Conservation (phyloP, 1,139 yeast genomes). For the Hyphopichia burtonii region DNA sequence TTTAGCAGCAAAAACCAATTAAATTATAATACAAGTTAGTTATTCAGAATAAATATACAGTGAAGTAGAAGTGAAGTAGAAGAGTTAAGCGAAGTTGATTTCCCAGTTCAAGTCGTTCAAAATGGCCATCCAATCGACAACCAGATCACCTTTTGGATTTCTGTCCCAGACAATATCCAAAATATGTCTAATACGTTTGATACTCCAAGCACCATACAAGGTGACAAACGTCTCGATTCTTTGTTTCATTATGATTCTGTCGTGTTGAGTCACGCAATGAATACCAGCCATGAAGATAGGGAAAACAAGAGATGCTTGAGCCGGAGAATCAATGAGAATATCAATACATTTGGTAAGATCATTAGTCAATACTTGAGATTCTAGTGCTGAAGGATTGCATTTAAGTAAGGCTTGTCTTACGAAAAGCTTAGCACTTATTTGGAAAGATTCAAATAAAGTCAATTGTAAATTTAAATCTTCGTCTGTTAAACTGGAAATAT, state of each 20-base stretch:
- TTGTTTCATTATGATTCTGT: slow-evolving; percentile 49
- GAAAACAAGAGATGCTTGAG: slow-evolving; percentile 71
- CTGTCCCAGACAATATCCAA: slow-evolving; percentile 52
- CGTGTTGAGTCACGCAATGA: slow-evolving; percentile 52
- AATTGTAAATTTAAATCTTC: slow-evolving; percentile 65
- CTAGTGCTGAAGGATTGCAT: slow-evolving; percentile 62
- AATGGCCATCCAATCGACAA: slow-evolving; percentile 65
- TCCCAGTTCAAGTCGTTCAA: slow-evolving; percentile 74
- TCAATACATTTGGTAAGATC: slow-evolving; percentile 60
- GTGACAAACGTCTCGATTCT: slow-evolving; percentile 57
- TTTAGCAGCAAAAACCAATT: neutral
- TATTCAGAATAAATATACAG: neutral
- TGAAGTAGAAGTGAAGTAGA: neutral
- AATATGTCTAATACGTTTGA: slow-evolving; percentile 56
- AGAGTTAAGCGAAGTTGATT: slow-evolving; percentile 60
- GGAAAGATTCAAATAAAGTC: slow-evolving; percentile 71
- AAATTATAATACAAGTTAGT: neutral
- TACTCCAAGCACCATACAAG: slow-evolving; percentile 68
- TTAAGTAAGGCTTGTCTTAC: slow-evolving; percentile 61
- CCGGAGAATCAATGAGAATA: slow-evolving; percentile 60
- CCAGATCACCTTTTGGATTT: slow-evolving; percentile 37
- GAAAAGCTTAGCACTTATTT: slow-evolving; percentile 66
- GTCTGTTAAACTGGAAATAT: slow-evolving; percentile 46
- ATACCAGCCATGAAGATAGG: slow-evolving; percentile 79
- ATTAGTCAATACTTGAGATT: slow-evolving; percentile 57